phyloP scores from a whole-genome alignment of 768 basidiomycete species.

The Daedaleopsis nitida region DNA sequence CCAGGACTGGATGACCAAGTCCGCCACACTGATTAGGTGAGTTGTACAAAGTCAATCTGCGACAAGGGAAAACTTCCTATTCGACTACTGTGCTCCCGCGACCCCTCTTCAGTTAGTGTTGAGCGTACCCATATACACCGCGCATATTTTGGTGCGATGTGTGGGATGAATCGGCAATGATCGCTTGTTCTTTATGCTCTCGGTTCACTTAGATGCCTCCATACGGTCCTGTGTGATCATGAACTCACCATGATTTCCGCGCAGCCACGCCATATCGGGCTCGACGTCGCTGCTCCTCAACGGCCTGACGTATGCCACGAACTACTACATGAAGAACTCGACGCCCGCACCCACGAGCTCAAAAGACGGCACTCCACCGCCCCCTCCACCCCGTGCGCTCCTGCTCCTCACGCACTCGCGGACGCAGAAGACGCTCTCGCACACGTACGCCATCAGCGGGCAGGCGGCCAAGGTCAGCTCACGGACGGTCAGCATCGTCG shows the following conservation, averaged over 20 bases:
- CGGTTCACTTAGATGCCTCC: no score
- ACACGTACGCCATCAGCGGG: conserved; percentile 64
- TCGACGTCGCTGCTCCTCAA: conserved; percentile 65
- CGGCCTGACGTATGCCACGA: conserved; percentile 62
- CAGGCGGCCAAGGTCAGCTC: conserved; percentile 68
- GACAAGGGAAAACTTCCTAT: no score
- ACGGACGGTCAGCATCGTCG: conserved; percentile 62
- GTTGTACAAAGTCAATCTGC: conserved; percentile 18
- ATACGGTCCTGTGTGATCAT: no score
- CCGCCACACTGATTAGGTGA: conserved; percentile 65
- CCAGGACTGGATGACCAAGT: conserved; percentile 64
- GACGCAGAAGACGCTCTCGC: conserved; percentile 58
- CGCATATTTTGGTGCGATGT: no score
- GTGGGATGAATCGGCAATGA: no score
- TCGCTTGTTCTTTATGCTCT: no score
- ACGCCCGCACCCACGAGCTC: conserved; percentile 42
- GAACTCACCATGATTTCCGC: background rate
- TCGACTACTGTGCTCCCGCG: no score
- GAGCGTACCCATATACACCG: background rate
- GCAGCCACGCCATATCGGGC: conserved; percentile 66
- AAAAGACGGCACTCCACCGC: conserved; percentile 24
- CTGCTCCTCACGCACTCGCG: conserved; percentile 50
- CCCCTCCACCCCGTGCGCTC: conserved; percentile 29
- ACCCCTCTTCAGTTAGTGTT: no score
- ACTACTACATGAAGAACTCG: conserved; percentile 61